phyloP scores from a whole-genome alignment of 139 green algal genomes.

The Coelastrella sp. region DNA sequence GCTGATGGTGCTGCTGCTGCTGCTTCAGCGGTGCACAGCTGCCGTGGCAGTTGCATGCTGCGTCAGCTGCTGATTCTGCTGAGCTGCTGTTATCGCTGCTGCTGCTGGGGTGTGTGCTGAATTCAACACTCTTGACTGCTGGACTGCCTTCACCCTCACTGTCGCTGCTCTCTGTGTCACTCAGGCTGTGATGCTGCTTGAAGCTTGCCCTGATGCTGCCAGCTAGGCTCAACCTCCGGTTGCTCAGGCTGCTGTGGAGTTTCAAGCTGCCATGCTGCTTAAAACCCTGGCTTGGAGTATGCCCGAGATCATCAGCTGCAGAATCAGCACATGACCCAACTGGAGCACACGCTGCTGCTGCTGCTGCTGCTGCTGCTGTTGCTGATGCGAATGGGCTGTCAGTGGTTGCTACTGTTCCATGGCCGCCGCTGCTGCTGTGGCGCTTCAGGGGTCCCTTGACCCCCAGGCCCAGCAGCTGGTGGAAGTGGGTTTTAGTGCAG shows the following conservation, averaged over 20 bases:
- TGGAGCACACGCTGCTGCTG: neutral
- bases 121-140: neutral
- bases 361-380: conserved; percentile 27
- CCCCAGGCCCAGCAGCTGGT: conserved; percentile 36
- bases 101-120: neutral
- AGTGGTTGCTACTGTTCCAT: neutral
- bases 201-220: conserved; percentile 1
- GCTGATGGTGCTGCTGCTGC: neutral
- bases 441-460: conserved; percentile 30
- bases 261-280: neutral
- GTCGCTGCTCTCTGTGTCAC: conserved; percentile 29
- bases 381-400: neutral
- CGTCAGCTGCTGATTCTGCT: neutral
- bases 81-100: conserved; percentile 27
- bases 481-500: conserved; percentile 49
- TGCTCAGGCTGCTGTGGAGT: neutral
- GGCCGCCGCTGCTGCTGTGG: neutral
- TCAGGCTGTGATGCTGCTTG: conserved; percentile 19
- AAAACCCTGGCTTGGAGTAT: neutral
- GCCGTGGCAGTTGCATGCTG: conserved; percentile 5
- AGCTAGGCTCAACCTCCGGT: conserved; percentile 2
- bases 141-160: neutral
- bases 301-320: neutral
- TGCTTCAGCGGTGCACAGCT: neutral
- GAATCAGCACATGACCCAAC: neutral